Percentiles rank a stretch among this genome's conserved stretches.
phyloP scores from a whole-genome alignment of 2,329 filamentous ascomycete genomes.

The Botrytis porri region DNA sequence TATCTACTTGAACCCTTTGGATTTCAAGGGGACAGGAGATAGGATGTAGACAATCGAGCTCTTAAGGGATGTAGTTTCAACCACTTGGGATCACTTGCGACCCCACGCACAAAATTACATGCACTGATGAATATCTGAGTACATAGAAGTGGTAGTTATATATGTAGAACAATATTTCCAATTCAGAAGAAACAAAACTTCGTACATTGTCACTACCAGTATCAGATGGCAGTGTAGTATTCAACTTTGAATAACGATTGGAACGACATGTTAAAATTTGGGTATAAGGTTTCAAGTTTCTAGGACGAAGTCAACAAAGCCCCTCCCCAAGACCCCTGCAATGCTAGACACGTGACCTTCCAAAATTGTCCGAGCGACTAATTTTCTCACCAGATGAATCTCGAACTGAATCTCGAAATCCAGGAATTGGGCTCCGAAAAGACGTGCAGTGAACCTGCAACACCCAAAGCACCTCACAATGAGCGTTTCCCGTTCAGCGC shows the following conservation, averaged over 20 bases:
- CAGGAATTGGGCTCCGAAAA: slow-evolving; percentile 30
- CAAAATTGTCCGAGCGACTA: slow-evolving; percentile 16
- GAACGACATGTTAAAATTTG: neutral
- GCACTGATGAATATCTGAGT: neutral
- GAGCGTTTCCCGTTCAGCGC: slow-evolving; percentile 48
- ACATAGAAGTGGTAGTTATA: neutral
- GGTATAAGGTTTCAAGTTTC: neutral
- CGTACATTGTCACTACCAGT: neutral
- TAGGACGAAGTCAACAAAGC: neutral
- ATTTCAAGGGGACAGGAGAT: neutral
- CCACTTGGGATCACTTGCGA: neutral
- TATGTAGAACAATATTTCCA: neutral
- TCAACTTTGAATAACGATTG: neutral
- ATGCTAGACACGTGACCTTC: neutral
- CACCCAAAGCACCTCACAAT: slow-evolving; percentile 37
- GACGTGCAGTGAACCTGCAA: slow-evolving; percentile 24
- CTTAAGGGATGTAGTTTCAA: neutral
- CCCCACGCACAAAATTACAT: neutral
- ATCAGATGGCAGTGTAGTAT: neutral
- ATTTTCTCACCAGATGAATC: slow-evolving; percentile 15
- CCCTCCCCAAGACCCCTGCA: neutral
- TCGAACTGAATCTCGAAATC: slow-evolving; percentile 9
- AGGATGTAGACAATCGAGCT: too few relatives aligned
- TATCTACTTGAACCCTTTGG: neutral
- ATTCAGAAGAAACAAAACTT: neutral